Percentiles rank a stretch among this genome's conserved stretches.
Conservation (phyloP, 2,329 filamentous ascomycete genomes). For the Colletotrichum plurivorum region DNA sequence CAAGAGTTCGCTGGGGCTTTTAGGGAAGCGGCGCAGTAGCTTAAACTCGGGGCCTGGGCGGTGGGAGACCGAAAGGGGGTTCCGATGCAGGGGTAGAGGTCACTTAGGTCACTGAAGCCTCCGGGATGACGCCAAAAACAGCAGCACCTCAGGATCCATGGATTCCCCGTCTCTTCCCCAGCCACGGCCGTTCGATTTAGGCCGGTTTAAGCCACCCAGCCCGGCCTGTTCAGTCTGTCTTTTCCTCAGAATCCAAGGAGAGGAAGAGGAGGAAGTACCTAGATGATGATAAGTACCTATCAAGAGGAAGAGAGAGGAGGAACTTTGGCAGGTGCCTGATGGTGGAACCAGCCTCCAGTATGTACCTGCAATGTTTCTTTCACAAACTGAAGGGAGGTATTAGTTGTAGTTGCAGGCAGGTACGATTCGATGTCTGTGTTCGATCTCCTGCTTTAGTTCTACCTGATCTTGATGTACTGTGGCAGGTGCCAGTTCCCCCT, state of each 20-base stretch:
- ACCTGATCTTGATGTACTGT: too few relatives aligned
- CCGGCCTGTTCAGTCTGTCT: too few relatives aligned
- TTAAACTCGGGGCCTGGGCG: not conserved
- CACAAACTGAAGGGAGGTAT: too few relatives aligned
- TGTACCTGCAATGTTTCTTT: not conserved
- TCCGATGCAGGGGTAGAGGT: not conserved
- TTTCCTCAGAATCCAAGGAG: too few relatives aligned
- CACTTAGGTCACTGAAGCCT: slow-evolving; percentile 9
- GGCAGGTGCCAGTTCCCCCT: not conserved
- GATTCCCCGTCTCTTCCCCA: not conserved
- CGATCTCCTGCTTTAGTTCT: not conserved
- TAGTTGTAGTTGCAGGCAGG: not conserved
- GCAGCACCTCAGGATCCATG: not conserved
- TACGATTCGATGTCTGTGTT: not conserved
- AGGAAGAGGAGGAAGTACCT: not conserved
- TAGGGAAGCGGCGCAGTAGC: not conserved
- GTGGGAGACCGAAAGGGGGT: not conserved
- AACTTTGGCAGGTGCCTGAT: slow-evolving; percentile 17
- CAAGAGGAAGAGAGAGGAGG: too few relatives aligned
- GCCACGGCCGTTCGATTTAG: not conserved
- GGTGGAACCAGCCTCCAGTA: slow-evolving; percentile 1
- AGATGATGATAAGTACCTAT: too few relatives aligned
- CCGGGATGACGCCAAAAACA: slow-evolving; percentile 27
- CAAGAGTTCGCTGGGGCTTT: slow-evolving; percentile 26
- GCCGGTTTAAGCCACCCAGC: too few relatives aligned